Conservation (phyloP, 345 rosid genomes). For the Hibiscus mutabilis region DNA sequence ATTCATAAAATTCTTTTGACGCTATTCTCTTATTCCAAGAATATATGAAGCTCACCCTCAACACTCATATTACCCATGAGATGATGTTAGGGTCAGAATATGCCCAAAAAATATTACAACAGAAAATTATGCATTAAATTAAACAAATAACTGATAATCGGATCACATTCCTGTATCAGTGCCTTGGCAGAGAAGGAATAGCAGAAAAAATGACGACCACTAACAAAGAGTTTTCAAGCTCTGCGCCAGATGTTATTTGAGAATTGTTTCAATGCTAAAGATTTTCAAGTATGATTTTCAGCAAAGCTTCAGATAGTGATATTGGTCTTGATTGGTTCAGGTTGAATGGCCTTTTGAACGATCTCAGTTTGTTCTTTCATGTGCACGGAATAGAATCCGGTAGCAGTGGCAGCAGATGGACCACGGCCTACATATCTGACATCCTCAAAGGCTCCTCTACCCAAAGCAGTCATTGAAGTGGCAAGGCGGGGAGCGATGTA, state of each 20-base stretch:
- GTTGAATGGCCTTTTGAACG: slow-evolving; percentile 51
- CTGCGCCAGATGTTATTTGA: slow-evolving; percentile 7
- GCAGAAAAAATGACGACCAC: background rate
- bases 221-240: background rate
- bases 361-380: slow-evolving; percentile 59
- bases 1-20: too few relatives aligned
- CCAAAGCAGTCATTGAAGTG: slow-evolving; percentile 47
- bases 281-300: background rate
- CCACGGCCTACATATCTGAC: slow-evolving; percentile 61
- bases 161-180: background rate
- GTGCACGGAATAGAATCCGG: slow-evolving; percentile 54
- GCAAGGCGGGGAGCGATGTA: slow-evolving; percentile 56
- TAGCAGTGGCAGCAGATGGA: slow-evolving; percentile 77
- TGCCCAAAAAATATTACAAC: background rate
- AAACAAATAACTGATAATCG: background rate
- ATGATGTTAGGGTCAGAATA: background rate
- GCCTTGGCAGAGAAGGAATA: background rate
- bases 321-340: slow-evolving; percentile 32
- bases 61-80: too few relatives aligned
- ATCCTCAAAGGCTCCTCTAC: slow-evolving; percentile 51
- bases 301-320: slow-evolving; percentile 7
- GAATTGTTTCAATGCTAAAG: background rate
- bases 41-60: too few relatives aligned
- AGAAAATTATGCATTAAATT: background rate
- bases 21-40: too few relatives aligned